These are phyloP conservation scores for Colletotrichum shisoi DNA, from an alignment of 2,329 filamentous ascomycete species.

Conservation along the genomic window DNA sequence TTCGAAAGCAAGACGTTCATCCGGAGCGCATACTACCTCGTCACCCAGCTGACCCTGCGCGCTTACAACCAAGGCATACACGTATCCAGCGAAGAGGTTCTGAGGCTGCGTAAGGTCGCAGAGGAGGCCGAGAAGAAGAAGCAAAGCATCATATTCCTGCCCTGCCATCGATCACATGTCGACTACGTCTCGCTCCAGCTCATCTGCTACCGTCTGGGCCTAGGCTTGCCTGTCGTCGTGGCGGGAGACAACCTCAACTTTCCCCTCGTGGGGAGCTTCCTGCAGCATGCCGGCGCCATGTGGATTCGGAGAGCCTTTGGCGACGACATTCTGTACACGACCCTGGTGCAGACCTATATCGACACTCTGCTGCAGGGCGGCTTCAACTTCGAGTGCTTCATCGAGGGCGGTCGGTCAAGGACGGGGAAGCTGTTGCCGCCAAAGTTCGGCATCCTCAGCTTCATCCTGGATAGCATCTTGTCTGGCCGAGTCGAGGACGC, in stretches of 20 bases:
- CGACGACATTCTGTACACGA: conserved; percentile 87
- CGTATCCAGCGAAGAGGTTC: conserved; percentile 91
- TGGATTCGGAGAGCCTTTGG: conserved; percentile 94
- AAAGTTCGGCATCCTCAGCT: conserved; percentile 94
- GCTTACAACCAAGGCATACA: conserved; percentile 98
- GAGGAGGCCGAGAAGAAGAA: conserved; percentile 83
- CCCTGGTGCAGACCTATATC: conserved; percentile 95
- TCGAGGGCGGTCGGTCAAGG: conserved; percentile 90
- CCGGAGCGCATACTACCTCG: conserved; percentile 86
- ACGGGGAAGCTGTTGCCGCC: conserved; percentile 93
- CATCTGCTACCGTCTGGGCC: conserved; percentile 91
- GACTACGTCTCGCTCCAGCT: conserved; percentile 95
- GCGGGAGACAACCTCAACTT: conserved; percentile 97
- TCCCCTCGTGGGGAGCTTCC: conserved; percentile 84
- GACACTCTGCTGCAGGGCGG: conserved; percentile 90
- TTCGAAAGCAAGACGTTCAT: conserved; percentile 96
- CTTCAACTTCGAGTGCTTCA: conserved; percentile 96
- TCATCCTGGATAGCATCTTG: conserved; percentile 87
- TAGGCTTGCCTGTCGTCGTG: conserved; percentile 89
- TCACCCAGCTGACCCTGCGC: conserved; percentile 85
- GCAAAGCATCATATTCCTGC: conserved; percentile 94
- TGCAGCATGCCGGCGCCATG: conserved; percentile 97
- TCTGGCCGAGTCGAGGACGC: conserved; percentile 89
- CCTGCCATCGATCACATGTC: conserved; percentile 92
- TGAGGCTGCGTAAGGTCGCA: conserved; percentile 81